phyloP scores from a whole-genome alignment of 1,284 basidiomycete genomes.

The Ceratobasidium sp. region DNA sequence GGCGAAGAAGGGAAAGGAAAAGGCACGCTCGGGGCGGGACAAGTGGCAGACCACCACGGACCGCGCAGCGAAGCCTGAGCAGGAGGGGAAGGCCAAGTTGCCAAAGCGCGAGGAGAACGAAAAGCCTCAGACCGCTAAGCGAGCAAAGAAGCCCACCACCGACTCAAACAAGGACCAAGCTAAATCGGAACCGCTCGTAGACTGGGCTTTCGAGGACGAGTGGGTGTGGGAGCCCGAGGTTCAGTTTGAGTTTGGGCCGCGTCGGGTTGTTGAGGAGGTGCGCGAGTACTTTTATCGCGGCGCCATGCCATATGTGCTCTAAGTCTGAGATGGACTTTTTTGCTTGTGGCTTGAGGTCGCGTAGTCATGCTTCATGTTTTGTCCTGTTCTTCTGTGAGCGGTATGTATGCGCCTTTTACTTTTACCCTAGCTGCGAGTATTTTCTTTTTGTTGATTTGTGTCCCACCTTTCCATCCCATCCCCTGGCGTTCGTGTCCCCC shows the following conservation, averaged over 20 bases:
- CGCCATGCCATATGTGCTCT: no score
- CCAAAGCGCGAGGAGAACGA: conserved; percentile 13
- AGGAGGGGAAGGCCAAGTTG: conserved; percentile 12
- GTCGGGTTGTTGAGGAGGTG: conserved; percentile 24
- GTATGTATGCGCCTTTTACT: not conserved
- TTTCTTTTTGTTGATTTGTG: not conserved
- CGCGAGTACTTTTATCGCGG: conserved; percentile 19
- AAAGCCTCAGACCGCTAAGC: not conserved
- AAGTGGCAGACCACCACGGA: conserved; percentile 34
- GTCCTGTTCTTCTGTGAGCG: not conserved
- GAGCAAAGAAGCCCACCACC: conserved; percentile 2
- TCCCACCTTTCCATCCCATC: not conserved
- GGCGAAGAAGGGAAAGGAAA: not conserved
- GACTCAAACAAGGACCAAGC: no score
- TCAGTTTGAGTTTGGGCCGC: conserved; percentile 1
- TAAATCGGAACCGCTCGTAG: not conserved
- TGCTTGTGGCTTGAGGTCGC: not conserved
- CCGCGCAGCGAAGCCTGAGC: not conserved
- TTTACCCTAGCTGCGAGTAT: no score
- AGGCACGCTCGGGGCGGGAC: conserved; percentile 13
- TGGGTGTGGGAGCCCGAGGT: conserved; percentile 9
- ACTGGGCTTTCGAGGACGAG: conserved; percentile 19
- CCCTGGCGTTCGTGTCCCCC: no score
- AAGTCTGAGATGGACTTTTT: not conserved
- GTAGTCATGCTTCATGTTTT: not conserved